A percentile compares a stretch with the other conserved stretches of the same genome.
Evolutionary conservation across 768 basidiomycete species (phyloP).

Genomic region (Cantharellus cinnabarinus): DNA sequence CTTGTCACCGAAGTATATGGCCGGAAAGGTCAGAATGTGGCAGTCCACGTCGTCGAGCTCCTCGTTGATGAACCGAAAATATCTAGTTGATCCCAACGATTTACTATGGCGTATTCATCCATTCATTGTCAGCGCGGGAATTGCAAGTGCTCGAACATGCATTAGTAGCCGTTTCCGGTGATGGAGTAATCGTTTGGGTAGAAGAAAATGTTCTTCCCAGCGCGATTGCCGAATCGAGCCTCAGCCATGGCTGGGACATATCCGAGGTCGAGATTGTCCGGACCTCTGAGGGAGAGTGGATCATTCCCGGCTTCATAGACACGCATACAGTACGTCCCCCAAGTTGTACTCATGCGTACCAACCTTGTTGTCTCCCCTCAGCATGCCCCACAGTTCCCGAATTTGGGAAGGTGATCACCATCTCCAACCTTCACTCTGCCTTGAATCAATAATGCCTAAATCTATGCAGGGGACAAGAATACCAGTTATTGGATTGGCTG

Average conservation of each 20-base stretch:
- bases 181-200: constrained; percentile 53
- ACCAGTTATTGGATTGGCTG: constrained; percentile 82
- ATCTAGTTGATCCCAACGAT: too few species aligned
- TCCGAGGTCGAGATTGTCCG: constrained; percentile 19
- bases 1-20: too few species aligned
- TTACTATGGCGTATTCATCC: too few species aligned
- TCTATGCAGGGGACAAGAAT: constrained; percentile 47
- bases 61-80: too few species aligned
- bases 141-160: not conserved
- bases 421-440: not conserved
- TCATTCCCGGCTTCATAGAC: constrained; percentile 80
- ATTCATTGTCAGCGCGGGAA: too few species aligned
- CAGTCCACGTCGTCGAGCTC: too few species aligned
- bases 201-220: constrained; percentile 29
- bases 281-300: constrained; percentile 30
- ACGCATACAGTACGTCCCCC: constrained; percentile 57
- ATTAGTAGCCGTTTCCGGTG: constrained; percentile 20
- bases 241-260: constrained; percentile 28
- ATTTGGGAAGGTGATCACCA: constrained; percentile 34
- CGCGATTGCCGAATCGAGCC: constrained; percentile 24
- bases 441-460: constrained; percentile 6
- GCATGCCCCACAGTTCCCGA: constrained; percentile 71
- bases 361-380: constrained; percentile 7
- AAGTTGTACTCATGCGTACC: not conserved
- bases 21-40: too few species aligned